These are phyloP conservation scores for Sclerotinia trifoliorum DNA, from an alignment of 2,329 filamentous ascomycete species.

Conservation along the genomic window DNA sequence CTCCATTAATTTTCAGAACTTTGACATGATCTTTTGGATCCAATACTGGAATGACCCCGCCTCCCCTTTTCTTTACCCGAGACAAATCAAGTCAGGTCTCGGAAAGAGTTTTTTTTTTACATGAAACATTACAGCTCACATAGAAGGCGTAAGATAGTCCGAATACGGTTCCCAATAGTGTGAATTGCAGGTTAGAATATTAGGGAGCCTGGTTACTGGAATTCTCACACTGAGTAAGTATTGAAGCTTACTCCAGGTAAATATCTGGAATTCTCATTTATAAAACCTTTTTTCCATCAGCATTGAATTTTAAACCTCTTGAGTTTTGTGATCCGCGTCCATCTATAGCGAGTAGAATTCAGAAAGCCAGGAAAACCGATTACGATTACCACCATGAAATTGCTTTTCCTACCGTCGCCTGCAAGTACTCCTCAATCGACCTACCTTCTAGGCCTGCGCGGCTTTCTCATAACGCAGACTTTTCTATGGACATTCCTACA, in stretches of 20 bases:
- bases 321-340: too few species aligned
- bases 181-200: neutral
- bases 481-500: constrained; percentile 48
- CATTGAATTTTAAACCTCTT: neutral
- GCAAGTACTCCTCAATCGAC: neutral
- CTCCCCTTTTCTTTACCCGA: neutral
- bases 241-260: neutral
- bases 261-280: neutral
- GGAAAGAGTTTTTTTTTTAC: neutral
- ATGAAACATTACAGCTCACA: constrained; percentile 11
- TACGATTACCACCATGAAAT: neutral
- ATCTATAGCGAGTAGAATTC: neutral
- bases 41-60: too few species aligned
- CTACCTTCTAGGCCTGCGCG: constrained; percentile 19
- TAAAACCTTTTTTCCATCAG: neutral
- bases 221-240: neutral
- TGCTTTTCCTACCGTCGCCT: neutral
- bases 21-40: neutral
- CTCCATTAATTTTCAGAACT: neutral
- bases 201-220: neutral
- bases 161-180: neutral
- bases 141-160: neutral
- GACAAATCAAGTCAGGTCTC: neutral
- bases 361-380: neutral
- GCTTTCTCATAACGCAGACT: constrained; percentile 38